These are phyloP conservation scores for Auriscalpium orientale DNA, from an alignment of 768 basidiomycete genomes.

Conservation along the genomic window DNA sequence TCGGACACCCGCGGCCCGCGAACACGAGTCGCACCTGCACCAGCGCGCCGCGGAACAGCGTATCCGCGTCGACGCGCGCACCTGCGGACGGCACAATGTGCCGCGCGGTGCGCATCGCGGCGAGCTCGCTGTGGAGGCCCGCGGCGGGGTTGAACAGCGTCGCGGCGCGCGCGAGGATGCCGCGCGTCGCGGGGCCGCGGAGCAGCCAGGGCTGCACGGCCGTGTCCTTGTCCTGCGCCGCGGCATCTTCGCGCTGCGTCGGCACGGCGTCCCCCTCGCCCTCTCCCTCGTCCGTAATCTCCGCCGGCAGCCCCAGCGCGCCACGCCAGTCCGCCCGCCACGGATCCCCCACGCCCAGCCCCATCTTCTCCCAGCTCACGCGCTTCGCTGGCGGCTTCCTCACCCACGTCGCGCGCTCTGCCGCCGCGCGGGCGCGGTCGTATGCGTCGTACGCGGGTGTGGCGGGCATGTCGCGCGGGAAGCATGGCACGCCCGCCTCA, in stretches of 20 bases:
- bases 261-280: slow-evolving; percentile 30
- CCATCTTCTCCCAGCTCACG: slow-evolving; percentile 48
- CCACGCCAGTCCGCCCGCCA: slow-evolving; percentile 73
- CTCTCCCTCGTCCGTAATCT: background rate
- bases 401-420: slow-evolving; percentile 61
- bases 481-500: slow-evolving; percentile 68
- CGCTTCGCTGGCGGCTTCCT: slow-evolving; percentile 85
- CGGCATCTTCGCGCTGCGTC: slow-evolving; percentile 46
- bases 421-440: slow-evolving; percentile 38
- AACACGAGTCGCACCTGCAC: slow-evolving; percentile 59
- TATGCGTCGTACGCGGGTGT: slow-evolving; percentile 46
- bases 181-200: slow-evolving; percentile 42
- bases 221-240: slow-evolving; percentile 5
- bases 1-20: slow-evolving; percentile 61
- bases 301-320: slow-evolving; percentile 45
- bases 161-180: slow-evolving; percentile 37
- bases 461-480: slow-evolving; percentile 75
- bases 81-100: slow-evolving; percentile 32
- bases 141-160: slow-evolving; percentile 33
- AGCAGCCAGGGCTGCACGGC: slow-evolving; percentile 58
- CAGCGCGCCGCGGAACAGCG: slow-evolving; percentile 53
- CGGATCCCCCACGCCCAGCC: slow-evolving; percentile 55
- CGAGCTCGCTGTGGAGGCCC: slow-evolving; percentile 46
- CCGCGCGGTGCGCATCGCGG: slow-evolving; percentile 52
- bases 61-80: slow-evolving; percentile 26